These are phyloP conservation scores for Heterococcus sp. DNA, from an alignment of 108 stramenopile species.

Conservation along the genomic window DNA sequence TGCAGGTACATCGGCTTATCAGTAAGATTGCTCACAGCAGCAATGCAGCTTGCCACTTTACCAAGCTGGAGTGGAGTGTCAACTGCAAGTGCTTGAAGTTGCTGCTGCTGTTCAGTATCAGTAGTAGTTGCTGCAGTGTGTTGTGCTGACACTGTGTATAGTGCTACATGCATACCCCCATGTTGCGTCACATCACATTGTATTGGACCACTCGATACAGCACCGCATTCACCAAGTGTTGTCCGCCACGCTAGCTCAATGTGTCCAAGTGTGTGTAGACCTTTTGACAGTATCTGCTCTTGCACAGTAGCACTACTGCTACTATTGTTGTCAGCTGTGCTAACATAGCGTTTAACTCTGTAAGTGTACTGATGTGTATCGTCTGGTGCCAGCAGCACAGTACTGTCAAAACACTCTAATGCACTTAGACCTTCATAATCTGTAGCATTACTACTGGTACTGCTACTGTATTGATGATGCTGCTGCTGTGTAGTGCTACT, in stretches of 20 bases:
- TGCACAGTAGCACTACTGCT: no score
- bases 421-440: neutral
- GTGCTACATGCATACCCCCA: no score
- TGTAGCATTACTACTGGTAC: no score
- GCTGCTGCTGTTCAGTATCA: no score
- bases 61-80: no score
- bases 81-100: no score
- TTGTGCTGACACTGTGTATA: no score
- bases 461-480: no score
- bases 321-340: no score
- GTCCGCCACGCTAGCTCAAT: conserved; percentile 29
- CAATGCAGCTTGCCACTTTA: conserved; percentile 12
- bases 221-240: conserved; percentile 24
- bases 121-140: no score
- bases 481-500: no score
- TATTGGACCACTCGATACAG: conserved; percentile 4
- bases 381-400: conserved; percentile 8
- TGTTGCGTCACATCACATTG: conserved; percentile 23
- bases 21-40: conserved; percentile 15
- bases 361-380: conserved; percentile 22
- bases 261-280: neutral
- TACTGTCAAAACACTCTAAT: conserved; percentile 17
- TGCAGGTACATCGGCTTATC: conserved; percentile 23
- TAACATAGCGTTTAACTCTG: neutral
- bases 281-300: neutral